A percentile compares a stretch with the other conserved stretches of the same genome.
These are phyloP conservation scores for Magnolia sinica DNA, from an alignment of 164 flowering plant species.

Conservation along the genomic window DNA sequence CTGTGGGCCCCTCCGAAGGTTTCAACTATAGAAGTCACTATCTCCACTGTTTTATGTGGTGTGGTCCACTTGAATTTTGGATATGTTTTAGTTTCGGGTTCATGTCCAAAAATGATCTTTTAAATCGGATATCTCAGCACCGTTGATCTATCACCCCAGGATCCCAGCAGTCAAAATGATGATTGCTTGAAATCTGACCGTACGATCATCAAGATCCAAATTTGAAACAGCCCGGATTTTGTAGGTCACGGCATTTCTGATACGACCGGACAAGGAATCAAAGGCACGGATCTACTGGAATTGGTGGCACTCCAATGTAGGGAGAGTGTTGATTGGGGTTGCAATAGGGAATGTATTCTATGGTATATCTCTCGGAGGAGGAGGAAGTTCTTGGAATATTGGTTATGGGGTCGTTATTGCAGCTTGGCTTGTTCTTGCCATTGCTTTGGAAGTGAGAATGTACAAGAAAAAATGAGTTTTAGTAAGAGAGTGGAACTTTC, in stretches of 20 bases:
- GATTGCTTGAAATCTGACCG: too few species aligned
- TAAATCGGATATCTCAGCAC: neutral
- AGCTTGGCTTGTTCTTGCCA: constrained; percentile 23
- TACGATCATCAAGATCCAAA: too few species aligned
- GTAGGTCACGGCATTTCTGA: constrained; percentile 51
- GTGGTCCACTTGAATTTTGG: too few species aligned
- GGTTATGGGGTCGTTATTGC: constrained; percentile 48
- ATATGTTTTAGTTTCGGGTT: too few species aligned
- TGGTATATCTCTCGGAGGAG: constrained; percentile 54
- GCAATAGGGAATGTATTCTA: constrained; percentile 57
- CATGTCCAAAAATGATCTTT: too few species aligned
- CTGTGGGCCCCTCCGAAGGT: too few species aligned
- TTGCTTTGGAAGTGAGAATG: constrained; percentile 40
- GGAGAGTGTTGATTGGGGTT: constrained; percentile 41
- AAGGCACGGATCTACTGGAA: constrained; percentile 68
- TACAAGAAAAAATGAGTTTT: neutral
- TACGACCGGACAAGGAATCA: constrained; percentile 45
- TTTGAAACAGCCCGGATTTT: neutral
- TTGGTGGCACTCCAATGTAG: constrained; percentile 58
- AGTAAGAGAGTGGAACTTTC: too few species aligned
- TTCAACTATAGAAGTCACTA: too few species aligned
- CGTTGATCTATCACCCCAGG: too few species aligned
- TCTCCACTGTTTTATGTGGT: too few species aligned
- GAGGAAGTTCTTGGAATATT: constrained; percentile 45
- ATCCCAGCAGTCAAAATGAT: too few species aligned